Base-by-base conservation (phyloP, 257 asterid genomes). In the Plantago ovata region DNA sequence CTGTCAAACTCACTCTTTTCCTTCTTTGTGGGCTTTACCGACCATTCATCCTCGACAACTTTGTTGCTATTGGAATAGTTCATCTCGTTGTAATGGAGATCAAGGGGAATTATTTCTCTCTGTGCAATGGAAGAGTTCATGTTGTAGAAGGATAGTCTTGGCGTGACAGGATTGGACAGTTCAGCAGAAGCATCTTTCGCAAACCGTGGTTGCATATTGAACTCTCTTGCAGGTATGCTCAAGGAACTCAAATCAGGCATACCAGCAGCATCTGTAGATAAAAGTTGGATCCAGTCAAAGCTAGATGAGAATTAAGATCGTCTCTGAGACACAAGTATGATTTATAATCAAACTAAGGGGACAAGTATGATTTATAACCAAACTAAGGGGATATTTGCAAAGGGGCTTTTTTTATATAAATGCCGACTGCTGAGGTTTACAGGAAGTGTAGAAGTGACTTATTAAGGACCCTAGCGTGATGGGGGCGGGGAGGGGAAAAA, bases 11-110 rank as follows among this genome's bases (percentile, higher is more conserved):
- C 70, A 24, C 63, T 62, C 6, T 72, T 74, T 15, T 72, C 91
- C 58, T 79, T 92, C 64, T 82, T 92, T 6, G 56, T 9, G 7
- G 76, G 82, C 72, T 92, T 92, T 53, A 88, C 91, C 0, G 98
- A 88, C 94, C 94, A 88, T 67, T 88, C 97, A 19, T 84, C 98
- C 77, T 79, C 85, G 33, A 91, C 68, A 45, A 73, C 62, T 70
- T 82, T 75, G 33, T 76, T 65, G 24, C 59, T 61, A 49, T 56
- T 53, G 10, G 82, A 63, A 54, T 58, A 18, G 16, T 75, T 77
- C 38, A 62, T 10, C 40, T 65, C 78, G 9, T 77, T 77, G 54
- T 77, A 77, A 61, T 79, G 70, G 32, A 68, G 74, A 58, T 78
- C 82, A 19, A 70, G 51, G 13, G 74, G 78, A 28, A 41, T 58